Evolutionary conservation across 352 stramenopile species (phyloP), one percentile per base, ranked within the genome.

Genomic region (Globisporangium nodosum): DNA sequence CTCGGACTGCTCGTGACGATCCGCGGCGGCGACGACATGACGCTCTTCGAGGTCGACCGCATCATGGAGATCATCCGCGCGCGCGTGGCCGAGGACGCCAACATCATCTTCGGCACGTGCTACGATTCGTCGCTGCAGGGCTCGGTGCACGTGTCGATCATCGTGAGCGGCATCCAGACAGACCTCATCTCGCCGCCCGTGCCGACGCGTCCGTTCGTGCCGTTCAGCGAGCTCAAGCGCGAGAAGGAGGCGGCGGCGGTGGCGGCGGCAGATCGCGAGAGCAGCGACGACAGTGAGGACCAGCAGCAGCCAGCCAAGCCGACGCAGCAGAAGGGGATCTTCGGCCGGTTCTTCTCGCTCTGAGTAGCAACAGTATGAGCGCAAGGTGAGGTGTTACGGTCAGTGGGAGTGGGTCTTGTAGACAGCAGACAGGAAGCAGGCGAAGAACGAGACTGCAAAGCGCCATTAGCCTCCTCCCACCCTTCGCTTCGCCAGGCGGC

Each of bases 1-100:
- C 81, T 96, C 47, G 90, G 96, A 4, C 81, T 99, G 47, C 81
- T 99, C 11, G 97, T 99, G 53, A 99, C 97, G 52, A 97, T 98
- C 58, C 88, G 96, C 9, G 94, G 95, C 33, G 96, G 94, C 15
- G 74, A 87, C 35, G 88, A 97, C 69, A 90, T 99, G 75, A 97
- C 90, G 40, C 79, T 99, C 8, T 90, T 92, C 47, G 93, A 99
- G 76, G 85, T 95, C 37, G 85, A 95, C 61, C 69, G 76, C 54
- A 93, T 92, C 68, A 95, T 95, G 85, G 80, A 92, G 45, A 90
- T 92, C 57, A 93, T 95, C 56, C 81, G 85, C 49, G 76, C 66
- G 51, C 76, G 81, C 50, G 84, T 95, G 35, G 67, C 81, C 12
- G 80, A 92, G 18, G 81, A 92, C 43, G 85, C 85, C 58, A 95